These are phyloP conservation scores for Medicago arabica DNA, from an alignment of 306 rosid genomes.

Conservation along the genomic window DNA sequence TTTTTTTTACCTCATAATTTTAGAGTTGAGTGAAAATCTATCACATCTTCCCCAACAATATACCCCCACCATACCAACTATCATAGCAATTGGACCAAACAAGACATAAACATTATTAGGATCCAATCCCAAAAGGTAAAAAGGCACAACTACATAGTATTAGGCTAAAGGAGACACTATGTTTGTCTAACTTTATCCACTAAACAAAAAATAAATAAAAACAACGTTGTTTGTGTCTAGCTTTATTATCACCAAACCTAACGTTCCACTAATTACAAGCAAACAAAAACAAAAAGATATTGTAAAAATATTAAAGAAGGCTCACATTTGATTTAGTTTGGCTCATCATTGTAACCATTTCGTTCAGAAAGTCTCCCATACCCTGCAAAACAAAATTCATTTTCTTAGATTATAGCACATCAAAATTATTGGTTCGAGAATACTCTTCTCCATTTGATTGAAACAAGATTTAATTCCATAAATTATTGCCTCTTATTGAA, in stretches of 20 bases:
- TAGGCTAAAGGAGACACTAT: constrained; percentile 36
- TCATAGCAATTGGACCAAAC: constrained; percentile 13
- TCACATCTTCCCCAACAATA: background rate
- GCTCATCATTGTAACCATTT: constrained; percentile 92
- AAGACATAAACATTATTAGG: background rate
- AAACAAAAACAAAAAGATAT: background rate
- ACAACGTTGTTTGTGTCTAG: constrained; percentile 18
- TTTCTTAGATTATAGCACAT: constrained; percentile 26
- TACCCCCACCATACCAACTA: background rate
- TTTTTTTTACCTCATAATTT: background rate
- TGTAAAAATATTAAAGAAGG: background rate
- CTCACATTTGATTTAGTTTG: constrained; percentile 78
- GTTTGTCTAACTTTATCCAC: constrained; percentile 34
- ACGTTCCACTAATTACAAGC: constrained; percentile 8
- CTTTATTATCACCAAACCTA: constrained; percentile 29
- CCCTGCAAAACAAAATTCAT: constrained; percentile 63
- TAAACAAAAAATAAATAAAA: constrained; percentile 28
- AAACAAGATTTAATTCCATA: constrained; percentile 36
- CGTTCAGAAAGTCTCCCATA: constrained; percentile 88
- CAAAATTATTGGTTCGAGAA: constrained; percentile 30
- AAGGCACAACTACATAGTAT: constrained; percentile 42
- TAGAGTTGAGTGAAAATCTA: background rate
- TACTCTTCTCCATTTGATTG: background rate
- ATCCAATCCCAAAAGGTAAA: constrained; percentile 4
- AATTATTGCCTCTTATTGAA: constrained; percentile 22